A percentile compares a stretch with the other conserved stretches of the same genome.
These are phyloP conservation scores for Kurtzmaniella natalensis DNA, from an alignment of 1,139 yeast genomes.

Conservation along the genomic window DNA sequence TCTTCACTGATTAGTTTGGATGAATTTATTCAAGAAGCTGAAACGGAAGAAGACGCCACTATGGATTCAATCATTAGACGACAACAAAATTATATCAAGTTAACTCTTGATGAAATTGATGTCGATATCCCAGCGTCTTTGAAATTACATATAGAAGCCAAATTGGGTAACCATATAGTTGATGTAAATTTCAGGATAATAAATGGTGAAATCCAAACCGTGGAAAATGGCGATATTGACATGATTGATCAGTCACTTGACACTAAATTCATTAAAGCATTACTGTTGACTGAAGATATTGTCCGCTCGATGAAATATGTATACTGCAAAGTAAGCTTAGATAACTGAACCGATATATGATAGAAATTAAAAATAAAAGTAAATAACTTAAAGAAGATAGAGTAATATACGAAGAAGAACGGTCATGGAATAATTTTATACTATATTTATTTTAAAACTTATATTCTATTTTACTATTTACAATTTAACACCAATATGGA, in stretches of 20 bases:
- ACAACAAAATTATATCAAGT: conserved; percentile 11
- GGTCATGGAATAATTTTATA: too few relatives aligned
- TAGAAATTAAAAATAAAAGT: too few relatives aligned
- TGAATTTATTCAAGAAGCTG: conserved; percentile 13
- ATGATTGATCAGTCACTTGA: conserved; percentile 12
- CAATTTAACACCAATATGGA: conserved; percentile 90
- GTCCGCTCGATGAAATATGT: conserved; percentile 15
- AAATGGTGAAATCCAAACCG: conserved; percentile 21
- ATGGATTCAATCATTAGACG: background rate
- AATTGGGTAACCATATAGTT: conserved; percentile 12
- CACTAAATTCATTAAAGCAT: conserved; percentile 19
- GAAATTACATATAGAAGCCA: conserved; percentile 17
- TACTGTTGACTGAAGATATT: conserved; percentile 33
- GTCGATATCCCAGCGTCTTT: conserved; percentile 10
- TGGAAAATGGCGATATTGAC: conserved; percentile 19
- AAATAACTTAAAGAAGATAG: too few relatives aligned
- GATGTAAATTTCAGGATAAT: conserved; percentile 21
- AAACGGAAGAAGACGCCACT: conserved; percentile 1
- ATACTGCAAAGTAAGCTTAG: too few relatives aligned
- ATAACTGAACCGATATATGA: too few relatives aligned
- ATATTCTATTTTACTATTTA: conserved; percentile 11
- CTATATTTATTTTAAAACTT: too few relatives aligned
- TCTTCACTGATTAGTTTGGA: conserved; percentile 19
- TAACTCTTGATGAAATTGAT: conserved; percentile 24
- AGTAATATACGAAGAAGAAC: too few relatives aligned